Evolutionary conservation across 176 grass and related monocot species (phyloP).

Genomic region (Avena insularis): DNA sequence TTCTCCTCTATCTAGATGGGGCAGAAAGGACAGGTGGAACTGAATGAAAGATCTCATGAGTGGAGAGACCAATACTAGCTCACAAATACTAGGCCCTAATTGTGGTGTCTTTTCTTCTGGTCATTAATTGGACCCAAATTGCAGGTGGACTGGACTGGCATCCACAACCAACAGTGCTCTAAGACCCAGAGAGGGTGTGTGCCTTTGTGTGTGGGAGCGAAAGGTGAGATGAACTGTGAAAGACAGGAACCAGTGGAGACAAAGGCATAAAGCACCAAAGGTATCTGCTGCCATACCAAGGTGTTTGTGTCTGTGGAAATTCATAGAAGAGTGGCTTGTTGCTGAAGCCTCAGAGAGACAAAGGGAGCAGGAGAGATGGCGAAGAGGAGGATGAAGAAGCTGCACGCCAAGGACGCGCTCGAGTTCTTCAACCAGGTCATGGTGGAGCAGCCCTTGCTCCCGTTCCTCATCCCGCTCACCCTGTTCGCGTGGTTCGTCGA

Average conservation of each 20-base stretch:
- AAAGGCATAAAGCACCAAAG: constrained; percentile 41
- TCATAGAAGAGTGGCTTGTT: not conserved
- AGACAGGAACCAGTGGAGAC: constrained; percentile 25
- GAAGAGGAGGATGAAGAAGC: constrained; percentile 66
- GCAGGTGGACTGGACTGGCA: constrained; percentile 40
- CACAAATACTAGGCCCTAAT: constrained; percentile 15
- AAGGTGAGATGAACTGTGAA: constrained; percentile 18
- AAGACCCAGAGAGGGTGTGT: not conserved
- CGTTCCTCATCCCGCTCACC: constrained; percentile 78
- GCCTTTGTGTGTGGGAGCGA: not conserved
- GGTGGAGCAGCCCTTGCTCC: constrained; percentile 81
- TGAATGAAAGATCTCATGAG: constrained; percentile 21
- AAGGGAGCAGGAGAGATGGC: constrained; percentile 49
- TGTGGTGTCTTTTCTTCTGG: constrained; percentile 40
- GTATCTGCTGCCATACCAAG: constrained; percentile 14
- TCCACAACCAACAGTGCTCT: constrained; percentile 35
- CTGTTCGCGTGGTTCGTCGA: constrained; percentile 89
- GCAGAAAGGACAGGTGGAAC: constrained; percentile 21
- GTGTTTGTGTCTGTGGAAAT: not conserved
- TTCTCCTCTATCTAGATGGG: not conserved
- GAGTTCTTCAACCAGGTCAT: constrained; percentile 89
- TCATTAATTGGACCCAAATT: constrained; percentile 49
- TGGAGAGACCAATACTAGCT: not conserved
- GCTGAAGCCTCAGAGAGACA: constrained; percentile 36
- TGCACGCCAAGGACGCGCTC: constrained; percentile 67